Conservation (phyloP, 495 filamentous ascomycete genomes). For the Penicillium egyptiacum region DNA sequence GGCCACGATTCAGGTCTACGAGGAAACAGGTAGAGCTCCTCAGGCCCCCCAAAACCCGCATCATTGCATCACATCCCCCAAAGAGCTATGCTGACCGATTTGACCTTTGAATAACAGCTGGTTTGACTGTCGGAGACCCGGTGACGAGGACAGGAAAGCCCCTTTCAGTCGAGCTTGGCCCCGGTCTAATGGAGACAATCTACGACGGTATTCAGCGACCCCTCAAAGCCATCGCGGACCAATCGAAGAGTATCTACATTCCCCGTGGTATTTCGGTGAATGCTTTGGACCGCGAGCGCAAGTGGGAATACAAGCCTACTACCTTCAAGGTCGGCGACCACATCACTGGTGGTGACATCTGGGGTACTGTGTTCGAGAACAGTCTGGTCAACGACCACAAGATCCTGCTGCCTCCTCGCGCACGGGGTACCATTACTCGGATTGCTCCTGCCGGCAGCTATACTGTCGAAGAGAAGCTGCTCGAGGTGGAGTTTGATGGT, state of each 20-base stretch:
- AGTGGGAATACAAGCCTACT: conserved; percentile 91
- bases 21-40: conserved; percentile 78
- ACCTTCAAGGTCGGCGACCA: conserved; percentile 91
- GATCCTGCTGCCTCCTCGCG: conserved; percentile 89
- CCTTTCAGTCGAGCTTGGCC: conserved; percentile 93
- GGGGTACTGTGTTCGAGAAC: conserved; percentile 94
- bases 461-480: conserved; percentile 88
- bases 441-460: conserved; percentile 88
- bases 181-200: conserved; percentile 97
- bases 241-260: conserved; percentile 89
- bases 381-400: conserved; percentile 92
- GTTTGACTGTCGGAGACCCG: conserved; percentile 94
- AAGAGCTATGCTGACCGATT: conserved; percentile 25
- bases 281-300: conserved; percentile 79
- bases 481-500: conserved; percentile 96
- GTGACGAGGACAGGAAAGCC: conserved; percentile 89
- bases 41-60: conserved; percentile 11
- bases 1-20: conserved; percentile 97
- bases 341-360: conserved; percentile 93
- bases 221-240: conserved; percentile 74
- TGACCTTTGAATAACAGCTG: conserved; percentile 55
- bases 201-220: conserved; percentile 99
- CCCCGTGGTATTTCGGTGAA: conserved; percentile 91
- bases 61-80: conserved; percentile 14
- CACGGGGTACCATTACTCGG: conserved; percentile 84